phyloP scores from a whole-genome alignment of 2,329 filamentous ascomycete species.

The Cordyceps pruinosa region DNA sequence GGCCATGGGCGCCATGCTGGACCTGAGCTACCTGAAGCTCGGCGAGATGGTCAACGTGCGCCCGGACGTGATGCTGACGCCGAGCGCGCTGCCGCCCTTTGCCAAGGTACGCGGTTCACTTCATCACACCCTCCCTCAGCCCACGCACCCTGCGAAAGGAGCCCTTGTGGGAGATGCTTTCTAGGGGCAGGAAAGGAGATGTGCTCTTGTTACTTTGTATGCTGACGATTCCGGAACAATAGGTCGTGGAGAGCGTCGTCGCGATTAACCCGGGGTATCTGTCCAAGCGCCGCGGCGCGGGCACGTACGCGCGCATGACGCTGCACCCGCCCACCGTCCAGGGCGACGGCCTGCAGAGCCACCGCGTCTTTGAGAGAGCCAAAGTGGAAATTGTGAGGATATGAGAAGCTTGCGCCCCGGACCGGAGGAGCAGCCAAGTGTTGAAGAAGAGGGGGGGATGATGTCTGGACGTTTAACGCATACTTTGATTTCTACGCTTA shows the following conservation, averaged over 20 bases:
- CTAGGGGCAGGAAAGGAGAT: neutral
- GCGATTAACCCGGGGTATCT: conserved; percentile 85
- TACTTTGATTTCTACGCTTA: neutral
- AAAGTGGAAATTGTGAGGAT: conserved; percentile 85
- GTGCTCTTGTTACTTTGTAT: neutral
- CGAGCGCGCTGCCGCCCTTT: conserved; percentile 78
- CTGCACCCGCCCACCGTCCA: conserved; percentile 60
- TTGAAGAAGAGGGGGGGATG: too few species aligned
- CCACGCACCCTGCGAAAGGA: too few species aligned
- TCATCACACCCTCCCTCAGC: too few species aligned
- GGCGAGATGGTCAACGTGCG: conserved; percentile 83
- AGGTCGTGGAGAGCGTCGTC: conserved; percentile 88
- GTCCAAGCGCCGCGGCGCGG: conserved; percentile 76
- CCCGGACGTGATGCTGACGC: conserved; percentile 78
- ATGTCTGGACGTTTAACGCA: too few species aligned
- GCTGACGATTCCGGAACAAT: neutral
- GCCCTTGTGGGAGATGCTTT: too few species aligned
- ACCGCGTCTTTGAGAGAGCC: conserved; percentile 74
- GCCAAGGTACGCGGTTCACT: conserved; percentile 63
- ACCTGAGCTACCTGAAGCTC: conserved; percentile 77
- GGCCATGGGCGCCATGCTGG: conserved; percentile 70
- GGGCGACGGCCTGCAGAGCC: conserved; percentile 57
- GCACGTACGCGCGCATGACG: conserved; percentile 77
- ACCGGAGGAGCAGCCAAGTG: too few species aligned
- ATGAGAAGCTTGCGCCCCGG: conserved; percentile 30